Evolutionary conservation across 305 asterid genomes (phyloP), one percentile per base, ranked within the genome.

Genomic region (Fraxinus sp.): DNA sequence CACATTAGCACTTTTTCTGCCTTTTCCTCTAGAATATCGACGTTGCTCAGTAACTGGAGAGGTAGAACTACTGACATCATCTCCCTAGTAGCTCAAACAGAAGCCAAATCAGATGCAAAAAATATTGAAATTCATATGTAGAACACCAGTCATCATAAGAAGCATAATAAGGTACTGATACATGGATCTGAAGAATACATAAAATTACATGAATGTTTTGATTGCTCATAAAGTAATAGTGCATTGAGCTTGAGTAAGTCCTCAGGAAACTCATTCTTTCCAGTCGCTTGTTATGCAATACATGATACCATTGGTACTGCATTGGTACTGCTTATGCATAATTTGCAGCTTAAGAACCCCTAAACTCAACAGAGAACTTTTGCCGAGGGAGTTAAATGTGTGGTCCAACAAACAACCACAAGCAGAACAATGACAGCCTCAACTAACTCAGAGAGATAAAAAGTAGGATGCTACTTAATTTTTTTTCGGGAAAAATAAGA

Each of bases 81-180:
- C 91, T 78, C 88, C 97, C 99, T 96, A 77, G 85, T 74, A 80
- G 57, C 82, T 86, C 79, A 85, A 49, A 82, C 64, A 82, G 82
- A 82, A 83, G 71, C 79, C 80, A 84, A 80, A 24, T 82, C 36
- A 26, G 10, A 80, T 81, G 59, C 18, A 74, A 73, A 37, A 28
- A 70, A 68, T 18, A 10, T 66, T 52, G n/a, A 83, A 30, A 76
- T 30, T 80, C 28, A 82, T 59, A n/a, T 4, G 64, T n/a, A 52
- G 64, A 52, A 52, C 20, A 52, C 18, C 8, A 14, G 62, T 52
- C 62, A 52, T 4, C 8, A 5, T 52, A 52, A 5, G 18, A 52
- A 16, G 62, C 46, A 68, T 35, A 20, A 79, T 70, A 70, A 30
- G 75, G 75, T 33, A 73, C 77, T 79, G 62, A 24, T 5, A 39